Conservation (phyloP, 2,329 filamentous ascomycete species). For the Calycina herbarum region DNA sequence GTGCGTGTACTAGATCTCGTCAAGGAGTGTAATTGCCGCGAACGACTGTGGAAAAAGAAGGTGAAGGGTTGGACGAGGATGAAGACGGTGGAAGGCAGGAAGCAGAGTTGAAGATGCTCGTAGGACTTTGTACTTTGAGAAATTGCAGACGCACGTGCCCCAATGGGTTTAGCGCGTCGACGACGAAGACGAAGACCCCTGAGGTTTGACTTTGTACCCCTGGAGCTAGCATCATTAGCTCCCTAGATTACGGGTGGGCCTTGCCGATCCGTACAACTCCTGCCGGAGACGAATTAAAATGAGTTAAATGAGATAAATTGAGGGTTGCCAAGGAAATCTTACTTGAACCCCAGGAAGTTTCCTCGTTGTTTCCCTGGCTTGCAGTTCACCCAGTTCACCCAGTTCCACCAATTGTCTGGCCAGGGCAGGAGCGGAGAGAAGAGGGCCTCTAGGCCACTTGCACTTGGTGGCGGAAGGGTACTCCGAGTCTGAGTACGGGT, state of each 20-base stretch:
- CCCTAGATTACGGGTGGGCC: neutral
- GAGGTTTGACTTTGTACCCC: neutral
- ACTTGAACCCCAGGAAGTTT: neutral
- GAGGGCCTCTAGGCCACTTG: neutral
- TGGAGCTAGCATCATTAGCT: neutral
- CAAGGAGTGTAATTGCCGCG: slow-evolving; percentile 26
- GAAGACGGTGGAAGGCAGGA: slow-evolving; percentile 13
- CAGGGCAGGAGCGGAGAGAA: neutral
- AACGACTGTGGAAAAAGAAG: slow-evolving; percentile 21
- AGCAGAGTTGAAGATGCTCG: neutral
- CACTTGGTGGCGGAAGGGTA: neutral
- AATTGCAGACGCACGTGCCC: neutral
- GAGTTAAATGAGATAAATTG: neutral
- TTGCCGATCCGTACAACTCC: slow-evolving; percentile 5
- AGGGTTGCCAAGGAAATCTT: neutral
- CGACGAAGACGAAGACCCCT: neutral
- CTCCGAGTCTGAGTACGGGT: too few species aligned
- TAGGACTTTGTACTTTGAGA: neutral
- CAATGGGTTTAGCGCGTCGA: neutral
- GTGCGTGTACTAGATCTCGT: slow-evolving; percentile 5
- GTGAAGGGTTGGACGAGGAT: slow-evolving; percentile 16
- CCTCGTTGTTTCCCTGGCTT: too few species aligned
- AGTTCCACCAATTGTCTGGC: neutral
- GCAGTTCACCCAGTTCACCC: neutral
- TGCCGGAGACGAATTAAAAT: neutral